Evolutionary conservation across 1,284 basidiomycete genomes (phyloP).

Genomic region (Heterobasidion annosum): DNA sequence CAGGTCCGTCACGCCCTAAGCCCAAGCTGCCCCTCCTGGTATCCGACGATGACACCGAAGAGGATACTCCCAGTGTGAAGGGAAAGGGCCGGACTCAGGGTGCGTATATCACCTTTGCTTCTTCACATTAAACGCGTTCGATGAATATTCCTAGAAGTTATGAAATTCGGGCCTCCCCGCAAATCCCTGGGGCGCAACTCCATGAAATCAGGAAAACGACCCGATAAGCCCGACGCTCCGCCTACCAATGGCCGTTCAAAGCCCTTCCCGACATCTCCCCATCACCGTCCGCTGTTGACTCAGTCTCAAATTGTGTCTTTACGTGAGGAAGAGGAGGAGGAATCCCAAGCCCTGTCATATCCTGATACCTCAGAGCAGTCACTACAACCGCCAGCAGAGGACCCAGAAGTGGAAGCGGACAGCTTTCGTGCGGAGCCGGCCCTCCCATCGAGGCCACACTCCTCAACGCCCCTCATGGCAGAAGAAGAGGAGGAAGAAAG

Average conservation of each 20-base stretch:
- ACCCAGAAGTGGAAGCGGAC: not conserved
- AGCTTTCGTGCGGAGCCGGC: not conserved
- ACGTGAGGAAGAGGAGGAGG: conserved; percentile 2
- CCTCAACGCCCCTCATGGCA: not conserved
- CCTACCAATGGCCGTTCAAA: not conserved
- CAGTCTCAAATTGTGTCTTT: not conserved
- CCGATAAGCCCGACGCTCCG: not conserved
- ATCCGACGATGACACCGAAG: not conserved
- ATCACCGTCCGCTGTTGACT: not conserved
- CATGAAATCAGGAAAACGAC: not conserved
- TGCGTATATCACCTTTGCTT: not conserved
- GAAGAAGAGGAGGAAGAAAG: not conserved
- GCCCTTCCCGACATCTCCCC: not conserved
- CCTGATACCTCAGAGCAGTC: not conserved
- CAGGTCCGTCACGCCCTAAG: not conserved
- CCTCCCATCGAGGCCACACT: too few species aligned
- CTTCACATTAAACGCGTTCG: not conserved
- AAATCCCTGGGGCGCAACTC: not conserved
- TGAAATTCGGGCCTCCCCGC: not conserved
- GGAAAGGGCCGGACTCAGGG: not conserved
- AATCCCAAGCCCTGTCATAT: not conserved
- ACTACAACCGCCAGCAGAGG: not conserved
- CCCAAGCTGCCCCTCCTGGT: not conserved
- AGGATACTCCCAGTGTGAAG: not conserved
- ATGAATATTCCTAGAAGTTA: not conserved